A percentile compares a stretch with the other conserved stretches of the same genome.
phyloP scores from a whole-genome alignment of 257 asterid species.

The Petunia axillaris region DNA sequence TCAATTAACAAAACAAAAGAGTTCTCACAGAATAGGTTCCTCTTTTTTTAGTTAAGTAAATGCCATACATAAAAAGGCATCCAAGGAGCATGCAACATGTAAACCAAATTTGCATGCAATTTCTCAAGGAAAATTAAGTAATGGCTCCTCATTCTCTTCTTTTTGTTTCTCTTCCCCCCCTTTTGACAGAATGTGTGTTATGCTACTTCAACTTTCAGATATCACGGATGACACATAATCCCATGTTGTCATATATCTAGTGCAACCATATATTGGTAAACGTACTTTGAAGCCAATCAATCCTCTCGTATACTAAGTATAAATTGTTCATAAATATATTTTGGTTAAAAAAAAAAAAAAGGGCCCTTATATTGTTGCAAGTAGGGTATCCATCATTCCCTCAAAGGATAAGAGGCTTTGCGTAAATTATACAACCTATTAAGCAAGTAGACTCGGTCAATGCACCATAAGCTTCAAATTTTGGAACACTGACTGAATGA shows the following conservation, averaged over 20 bases:
- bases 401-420: not conserved
- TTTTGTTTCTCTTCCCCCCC: not conserved
- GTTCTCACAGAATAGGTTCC: not conserved
- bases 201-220: constrained; percentile 1
- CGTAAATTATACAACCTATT: not conserved
- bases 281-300: constrained; percentile 7
- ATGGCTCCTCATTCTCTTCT: not conserved
- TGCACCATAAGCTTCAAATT: not conserved
- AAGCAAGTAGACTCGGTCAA: constrained; percentile 9
- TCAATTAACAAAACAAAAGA: not conserved
- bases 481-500: constrained; percentile 9
- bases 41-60: not conserved
- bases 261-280: not conserved
- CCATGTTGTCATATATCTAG: constrained; percentile 3
- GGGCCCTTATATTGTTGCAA: constrained; percentile 16
- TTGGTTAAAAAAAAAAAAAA: not conserved
- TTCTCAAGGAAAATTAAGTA: not conserved
- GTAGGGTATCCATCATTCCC: constrained; percentile 13
- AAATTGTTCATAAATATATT: not conserved
- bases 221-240: not conserved
- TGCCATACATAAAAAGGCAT: not conserved
- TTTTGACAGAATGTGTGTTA: not conserved
- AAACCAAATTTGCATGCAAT: not conserved
- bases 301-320: constrained; percentile 17
- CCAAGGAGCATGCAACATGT: not conserved